phyloP scores from a whole-genome alignment of 2,329 filamentous ascomycete genomes.

The Graphiopsis chlorocephala region DNA sequence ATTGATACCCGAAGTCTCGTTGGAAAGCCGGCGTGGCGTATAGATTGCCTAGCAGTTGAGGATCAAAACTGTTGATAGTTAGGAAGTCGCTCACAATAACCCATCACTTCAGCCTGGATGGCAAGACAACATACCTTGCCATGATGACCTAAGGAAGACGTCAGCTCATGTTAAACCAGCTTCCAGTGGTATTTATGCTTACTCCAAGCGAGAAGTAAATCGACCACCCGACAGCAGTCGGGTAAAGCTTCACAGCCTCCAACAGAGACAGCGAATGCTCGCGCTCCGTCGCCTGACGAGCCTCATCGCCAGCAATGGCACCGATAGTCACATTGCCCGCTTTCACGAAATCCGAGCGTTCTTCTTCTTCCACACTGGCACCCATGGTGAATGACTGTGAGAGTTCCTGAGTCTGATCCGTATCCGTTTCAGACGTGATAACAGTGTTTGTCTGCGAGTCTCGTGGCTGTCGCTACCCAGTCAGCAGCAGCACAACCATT shows the following conservation, averaged over 20 bases:
- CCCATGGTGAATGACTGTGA: background rate
- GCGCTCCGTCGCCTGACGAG: slow-evolving; percentile 24
- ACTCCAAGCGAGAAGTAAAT: slow-evolving; percentile 59
- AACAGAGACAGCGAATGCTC: slow-evolving; percentile 29
- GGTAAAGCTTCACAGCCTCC: slow-evolving; percentile 44
- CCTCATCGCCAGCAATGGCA: slow-evolving; percentile 29
- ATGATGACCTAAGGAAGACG: slow-evolving; percentile 46
- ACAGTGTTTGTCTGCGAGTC: background rate
- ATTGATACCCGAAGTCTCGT: slow-evolving; percentile 54
- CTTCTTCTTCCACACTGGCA: background rate
- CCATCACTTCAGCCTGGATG: background rate
- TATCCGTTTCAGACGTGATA: background rate
- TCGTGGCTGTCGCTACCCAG: background rate
- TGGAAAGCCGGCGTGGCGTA: slow-evolving; percentile 60
- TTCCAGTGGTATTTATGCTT: background rate
- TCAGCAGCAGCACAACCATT: background rate
- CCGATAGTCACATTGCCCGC: slow-evolving; percentile 20
- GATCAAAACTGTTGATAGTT: slow-evolving; percentile 53
- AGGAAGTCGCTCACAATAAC: background rate
- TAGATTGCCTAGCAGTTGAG: slow-evolving; percentile 62
- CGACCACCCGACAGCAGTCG: slow-evolving; percentile 53
- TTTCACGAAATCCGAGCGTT: background rate
- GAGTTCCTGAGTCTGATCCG: background rate
- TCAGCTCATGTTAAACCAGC: background rate
- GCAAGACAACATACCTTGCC: slow-evolving; percentile 25